Evolutionary conservation across 2,329 filamentous ascomycete genomes (phyloP).

Genomic region (Penicillium sp.): DNA sequence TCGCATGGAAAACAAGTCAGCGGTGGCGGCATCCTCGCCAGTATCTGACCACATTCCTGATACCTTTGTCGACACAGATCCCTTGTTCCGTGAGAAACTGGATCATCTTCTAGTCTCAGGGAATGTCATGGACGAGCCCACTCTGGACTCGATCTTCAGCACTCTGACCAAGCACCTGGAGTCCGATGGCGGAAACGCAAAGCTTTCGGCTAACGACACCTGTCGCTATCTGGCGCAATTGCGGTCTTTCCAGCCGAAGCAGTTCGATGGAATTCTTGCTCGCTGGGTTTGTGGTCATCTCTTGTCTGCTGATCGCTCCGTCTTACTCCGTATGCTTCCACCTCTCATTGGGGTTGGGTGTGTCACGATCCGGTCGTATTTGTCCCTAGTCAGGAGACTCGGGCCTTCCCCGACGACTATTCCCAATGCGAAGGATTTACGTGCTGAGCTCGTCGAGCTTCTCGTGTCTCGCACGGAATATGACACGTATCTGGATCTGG

Average conservation of each 20-base stretch:
- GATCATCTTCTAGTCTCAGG: constrained; percentile 45
- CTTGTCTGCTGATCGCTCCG: constrained; percentile 32
- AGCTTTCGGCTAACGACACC: constrained; percentile 33
- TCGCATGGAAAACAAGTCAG: constrained; percentile 41
- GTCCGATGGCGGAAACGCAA: constrained; percentile 25
- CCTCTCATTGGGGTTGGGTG: constrained; percentile 45
- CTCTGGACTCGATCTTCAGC: constrained; percentile 41
- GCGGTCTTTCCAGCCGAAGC: constrained; percentile 41
- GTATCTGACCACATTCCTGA: constrained; percentile 47
- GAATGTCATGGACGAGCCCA: constrained; percentile 45
- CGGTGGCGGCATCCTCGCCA: constrained; percentile 46
- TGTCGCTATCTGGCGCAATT: constrained; percentile 43
- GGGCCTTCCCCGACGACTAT: constrained; percentile 24
- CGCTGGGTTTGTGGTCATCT: constrained; percentile 42
- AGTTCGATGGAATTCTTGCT: constrained; percentile 42
- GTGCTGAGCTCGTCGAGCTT: constrained; percentile 33
- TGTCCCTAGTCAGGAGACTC: constrained; percentile 35
- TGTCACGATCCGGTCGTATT: constrained; percentile 40
- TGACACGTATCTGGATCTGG: constrained; percentile 28
- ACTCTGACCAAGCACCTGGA: constrained; percentile 40
- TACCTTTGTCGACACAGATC: constrained; percentile 36
- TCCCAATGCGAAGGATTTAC: constrained; percentile 26
- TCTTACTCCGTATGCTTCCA: constrained; percentile 33
- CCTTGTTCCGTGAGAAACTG: constrained; percentile 43
- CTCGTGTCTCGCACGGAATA: constrained; percentile 22